A percentile compares a stretch with the other conserved stretches of the same genome.
Evolutionary conservation across 164 flowering plant species (phyloP).

Genomic region (Magnolia officinalis): DNA sequence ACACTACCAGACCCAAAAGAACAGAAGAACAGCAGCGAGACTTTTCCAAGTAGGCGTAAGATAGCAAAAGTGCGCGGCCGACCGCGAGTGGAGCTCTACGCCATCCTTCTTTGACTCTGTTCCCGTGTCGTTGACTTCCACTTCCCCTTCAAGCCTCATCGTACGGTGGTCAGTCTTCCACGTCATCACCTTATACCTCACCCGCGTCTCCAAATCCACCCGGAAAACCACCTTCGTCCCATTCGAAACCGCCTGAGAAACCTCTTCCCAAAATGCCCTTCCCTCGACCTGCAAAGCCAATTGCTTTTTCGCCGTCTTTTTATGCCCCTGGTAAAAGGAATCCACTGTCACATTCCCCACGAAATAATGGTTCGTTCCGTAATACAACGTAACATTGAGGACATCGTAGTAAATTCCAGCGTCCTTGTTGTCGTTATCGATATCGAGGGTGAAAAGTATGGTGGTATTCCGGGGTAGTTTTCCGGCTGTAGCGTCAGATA

Average conservation of each 20-base stretch:
- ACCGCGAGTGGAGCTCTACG: slow-evolving; percentile 33
- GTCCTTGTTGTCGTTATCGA: slow-evolving; percentile 62
- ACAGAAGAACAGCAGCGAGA: background rate
- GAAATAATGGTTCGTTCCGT: slow-evolving; percentile 8
- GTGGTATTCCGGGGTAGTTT: slow-evolving; percentile 28
- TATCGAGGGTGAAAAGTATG: slow-evolving; percentile 39
- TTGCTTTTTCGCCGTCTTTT: slow-evolving; percentile 36
- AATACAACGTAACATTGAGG: slow-evolving; percentile 42
- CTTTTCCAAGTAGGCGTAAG: background rate
- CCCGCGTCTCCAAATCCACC: slow-evolving; percentile 57
- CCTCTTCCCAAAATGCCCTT: slow-evolving; percentile 25
- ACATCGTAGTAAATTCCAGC: slow-evolving; percentile 56
- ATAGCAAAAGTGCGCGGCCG: background rate
- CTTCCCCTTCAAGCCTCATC: slow-evolving; percentile 32
- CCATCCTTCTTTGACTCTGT: slow-evolving; percentile 26
- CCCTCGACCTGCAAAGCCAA: slow-evolving; percentile 6
- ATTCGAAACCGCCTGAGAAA: slow-evolving; percentile 15
- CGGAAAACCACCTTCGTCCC: slow-evolving; percentile 35
- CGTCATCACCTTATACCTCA: slow-evolving; percentile 54
- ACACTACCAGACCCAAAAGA: background rate
- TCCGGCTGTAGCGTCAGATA: background rate
- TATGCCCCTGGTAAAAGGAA: slow-evolving; percentile 53
- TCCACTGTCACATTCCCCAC: slow-evolving; percentile 27
- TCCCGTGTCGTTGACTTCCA: slow-evolving; percentile 42
- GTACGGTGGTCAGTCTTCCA: slow-evolving; percentile 42